Evolutionary conservation across 768 basidiomycete species (phyloP).

Genomic region (Suillus sp.): DNA sequence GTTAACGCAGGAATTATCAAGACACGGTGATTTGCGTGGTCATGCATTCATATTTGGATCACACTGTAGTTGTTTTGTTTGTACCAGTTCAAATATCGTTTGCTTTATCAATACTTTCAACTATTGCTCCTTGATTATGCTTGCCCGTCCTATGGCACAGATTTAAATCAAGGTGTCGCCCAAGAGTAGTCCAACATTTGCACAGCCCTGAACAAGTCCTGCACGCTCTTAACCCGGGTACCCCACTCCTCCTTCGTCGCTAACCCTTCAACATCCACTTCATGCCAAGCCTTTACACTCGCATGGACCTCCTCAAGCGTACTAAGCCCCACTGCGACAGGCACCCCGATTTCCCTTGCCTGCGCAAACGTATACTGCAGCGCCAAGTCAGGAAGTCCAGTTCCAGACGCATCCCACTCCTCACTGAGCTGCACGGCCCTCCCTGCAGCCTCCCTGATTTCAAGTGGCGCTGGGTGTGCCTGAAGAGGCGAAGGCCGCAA

Average conservation of each 20-base stretch:
- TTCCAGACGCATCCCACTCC: constrained; percentile 42
- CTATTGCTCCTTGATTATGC: not conserved
- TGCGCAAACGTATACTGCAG: constrained; percentile 67
- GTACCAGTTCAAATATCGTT: constrained; percentile 1
- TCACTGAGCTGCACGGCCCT: constrained; percentile 36
- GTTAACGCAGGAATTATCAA: constrained; percentile 92
- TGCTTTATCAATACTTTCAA: not conserved
- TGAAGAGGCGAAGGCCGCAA: constrained; percentile 56
- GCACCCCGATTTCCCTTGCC: constrained; percentile 48
- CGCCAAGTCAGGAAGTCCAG: constrained; percentile 59
- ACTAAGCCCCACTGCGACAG: constrained; percentile 75
- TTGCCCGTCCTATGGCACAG: not conserved
- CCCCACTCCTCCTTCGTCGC: constrained; percentile 41
- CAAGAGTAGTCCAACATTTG: constrained; percentile 72
- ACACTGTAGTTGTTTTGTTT: constrained; percentile 1
- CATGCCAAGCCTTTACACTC: constrained; percentile 67
- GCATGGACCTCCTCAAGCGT: constrained; percentile 74
- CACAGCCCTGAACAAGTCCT: constrained; percentile 43
- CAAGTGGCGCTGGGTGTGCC: constrained; percentile 78
- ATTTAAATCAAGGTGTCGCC: constrained; percentile 43
- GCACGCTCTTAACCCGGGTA: constrained; percentile 43
- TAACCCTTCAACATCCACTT: constrained; percentile 44
- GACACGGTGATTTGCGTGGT: constrained; percentile 56
- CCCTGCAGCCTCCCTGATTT: constrained; percentile 45
- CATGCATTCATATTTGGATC: not conserved